Base-by-base conservation (phyloP, 208 protist species). In the Trypanosoma boissoni region DNA sequence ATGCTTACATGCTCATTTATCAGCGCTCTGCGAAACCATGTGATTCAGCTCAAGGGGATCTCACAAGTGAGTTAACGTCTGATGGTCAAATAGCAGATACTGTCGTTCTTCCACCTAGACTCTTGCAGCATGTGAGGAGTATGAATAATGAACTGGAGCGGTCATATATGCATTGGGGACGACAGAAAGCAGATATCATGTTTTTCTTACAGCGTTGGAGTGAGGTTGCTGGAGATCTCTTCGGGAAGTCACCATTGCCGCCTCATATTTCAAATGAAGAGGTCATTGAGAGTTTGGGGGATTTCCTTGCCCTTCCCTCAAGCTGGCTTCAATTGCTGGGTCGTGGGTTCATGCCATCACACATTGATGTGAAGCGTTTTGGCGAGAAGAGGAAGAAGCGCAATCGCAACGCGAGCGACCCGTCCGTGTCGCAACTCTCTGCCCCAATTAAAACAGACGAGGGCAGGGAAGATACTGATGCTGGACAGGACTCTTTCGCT, bases 1-100 rank as follows among this genome's bases (percentile, higher is more conserved):
- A 88, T 24, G 85, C 76, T 14, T 92, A 92, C 59, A 67, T 92
- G 54, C 74, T 92, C 9, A 72, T 92, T 27, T 92, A 92, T 54
- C 70, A 80, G 46, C 78, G 76, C 28, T 37, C 67, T 18, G 2
- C 27, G 1, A 32, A 32, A 12, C 31, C 41, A 36, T 21, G 14
- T 3, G 1, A 6, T n/a, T 16, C n/a, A 24, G 1, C n/a, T 26
- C 31, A 52, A 5, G 46, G 12, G 23, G 3, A 52, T 32, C 24
- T 23, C 1, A 48, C 14, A 52, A 7, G 5, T 2, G 18, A 39
- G 12, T 39, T 39, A 12, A 12, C 8, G 6, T 6, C 6, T 6
- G 12, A 39, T 39, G 12, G 12, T 39, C 8, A 39, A 39, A 39
- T 39, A 12, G 34, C 12, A 39, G 8, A 6, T 39, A 12, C 12